Percentiles rank a stretch among this genome's conserved stretches.
These are phyloP conservation scores for Phialophora macrospora DNA, from an alignment of 2,329 filamentous ascomycete genomes.

Conservation along the genomic window DNA sequence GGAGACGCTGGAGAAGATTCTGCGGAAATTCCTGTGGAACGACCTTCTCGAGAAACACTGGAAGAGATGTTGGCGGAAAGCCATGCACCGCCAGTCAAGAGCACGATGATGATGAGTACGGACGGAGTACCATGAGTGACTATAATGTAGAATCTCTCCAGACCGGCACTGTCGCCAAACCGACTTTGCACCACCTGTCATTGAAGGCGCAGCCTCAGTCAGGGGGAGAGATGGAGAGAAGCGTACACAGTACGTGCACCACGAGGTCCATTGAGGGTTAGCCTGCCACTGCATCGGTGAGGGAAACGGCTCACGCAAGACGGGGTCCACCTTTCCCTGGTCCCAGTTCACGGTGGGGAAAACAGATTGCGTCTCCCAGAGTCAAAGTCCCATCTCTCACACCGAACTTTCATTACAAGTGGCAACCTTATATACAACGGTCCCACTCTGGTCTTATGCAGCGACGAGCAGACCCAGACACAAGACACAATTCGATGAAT, in stretches of 20 bases:
- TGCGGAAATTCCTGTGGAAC: slow-evolving; percentile 30
- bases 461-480: not conserved
- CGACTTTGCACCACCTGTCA: not conserved
- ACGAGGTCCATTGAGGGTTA: not conserved
- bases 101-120: slow-evolving; percentile 10
- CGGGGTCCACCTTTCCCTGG: not conserved
- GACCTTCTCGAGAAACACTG: slow-evolving; percentile 24
- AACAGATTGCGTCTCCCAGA: not conserved
- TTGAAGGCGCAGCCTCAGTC: not conserved
- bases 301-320: not conserved
- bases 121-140: not conserved
- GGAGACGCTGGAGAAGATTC: slow-evolving; percentile 25
- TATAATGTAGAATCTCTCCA: not conserved
- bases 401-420: not conserved
- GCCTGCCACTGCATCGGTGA: not conserved
- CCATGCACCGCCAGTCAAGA: slow-evolving; percentile 18
- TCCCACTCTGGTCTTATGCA: not conserved
- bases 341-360: not conserved
- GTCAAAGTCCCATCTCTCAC: not conserved
- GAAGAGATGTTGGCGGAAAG: slow-evolving; percentile 26
- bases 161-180: not conserved
- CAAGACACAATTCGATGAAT: not conserved
- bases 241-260: not conserved
- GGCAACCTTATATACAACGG: not conserved
- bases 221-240: too few relatives aligned